Base-by-base conservation (phyloP, 1,284 basidiomycete species). In the Fomitopsis betulina region DNA sequence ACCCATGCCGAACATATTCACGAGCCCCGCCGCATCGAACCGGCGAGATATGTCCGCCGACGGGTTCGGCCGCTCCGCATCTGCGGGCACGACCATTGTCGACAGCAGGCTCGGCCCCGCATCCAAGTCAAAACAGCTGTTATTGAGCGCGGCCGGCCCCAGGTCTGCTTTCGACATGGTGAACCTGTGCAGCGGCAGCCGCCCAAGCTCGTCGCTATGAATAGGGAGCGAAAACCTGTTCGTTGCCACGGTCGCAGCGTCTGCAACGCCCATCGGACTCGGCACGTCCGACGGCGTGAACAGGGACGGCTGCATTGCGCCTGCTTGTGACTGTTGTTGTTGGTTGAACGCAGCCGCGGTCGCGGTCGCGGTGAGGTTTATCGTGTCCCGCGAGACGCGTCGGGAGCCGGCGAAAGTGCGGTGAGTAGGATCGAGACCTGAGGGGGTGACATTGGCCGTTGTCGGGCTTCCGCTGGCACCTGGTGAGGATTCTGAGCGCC, bases 131-230 rank as follows among this genome's bases (percentile, higher is more conserved):
- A 25, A 38, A 19, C 40, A 47, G 33, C 23, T 35, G 32, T 27
- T 35, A 19, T 30, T 32, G 45, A 51, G 49, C 9, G 52, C 8
- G 37, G 10, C 3, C 37, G 25, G 54, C 21, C 3, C 47, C 32
- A 37, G n/a, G 49, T 40, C 52, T 37, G 40, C 27, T 7, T 6
- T 17, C 9, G 54, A 45, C 49, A 53, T 39, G 43, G 56, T 62
- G 43, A 63, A 62, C 2, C 61, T 62, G 58, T 84, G 79, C n/a
- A 83, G 57, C 0, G 86, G 84, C 4, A 84, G 65, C 23, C 79
- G 71, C 1, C 78, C 84, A 2, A 88, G 72, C 49, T 87, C 84
- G 53, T 84, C 76, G 63, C 79, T 86, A 62, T 84, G 84, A 39
- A 84, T 73, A 0, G 86, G 86, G 2, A 86, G 70, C 51, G 60